Base-by-base conservation (phyloP, 2,329 filamentous ascomycete species). In the Colletotrichum melonis region DNA sequence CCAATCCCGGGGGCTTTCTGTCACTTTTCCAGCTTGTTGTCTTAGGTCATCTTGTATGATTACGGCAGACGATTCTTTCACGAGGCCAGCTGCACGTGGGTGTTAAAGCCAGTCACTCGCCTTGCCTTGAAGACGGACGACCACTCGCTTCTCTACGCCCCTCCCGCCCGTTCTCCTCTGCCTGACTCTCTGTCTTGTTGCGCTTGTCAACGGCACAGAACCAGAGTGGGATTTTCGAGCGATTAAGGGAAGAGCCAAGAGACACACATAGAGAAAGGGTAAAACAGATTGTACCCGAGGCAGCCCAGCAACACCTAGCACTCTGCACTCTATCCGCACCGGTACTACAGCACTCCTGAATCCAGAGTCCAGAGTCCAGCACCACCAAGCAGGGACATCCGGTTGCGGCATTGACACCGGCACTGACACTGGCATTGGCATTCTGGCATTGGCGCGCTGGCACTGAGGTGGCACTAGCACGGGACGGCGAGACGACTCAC, bases 401-500 rank as follows among this genome's bases (percentile, higher is more conserved):
- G 63, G 63, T 65, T 65, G 63, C 63, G 63, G 63, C 63, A 65
- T 65, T 65, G 63, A 65, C 49, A 24, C 49, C 22, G 63, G 63
- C 63, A 65, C 30, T 56, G 63, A 65, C 63, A 56, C 63, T 67
- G 38, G 64, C 69, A 67, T 58, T 64, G 64, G 64, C 58, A 72
- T 72, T 69, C 38, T 72, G 66, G 69, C 60, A 73, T 70, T 70
- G 70, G 67, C 49, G 42, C 42, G 32, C 32, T 52, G 64, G 64
- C 69, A 69, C 24, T 58, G 58, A 64, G 38, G 35, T 73, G 70
- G 59, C 55, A 64, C 46, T 70, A 52, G 70, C 70, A 62, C 67
- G 62, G 38, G 59, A 73, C 70, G 54, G 65, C 58, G 60, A 64
- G 62, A 65, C 70, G 70, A 73, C 70, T 73, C 66, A 65, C 70